Evolutionary conservation across 805 yeast genomes (phyloP).

Genomic region (Torulaspora franciscae): DNA sequence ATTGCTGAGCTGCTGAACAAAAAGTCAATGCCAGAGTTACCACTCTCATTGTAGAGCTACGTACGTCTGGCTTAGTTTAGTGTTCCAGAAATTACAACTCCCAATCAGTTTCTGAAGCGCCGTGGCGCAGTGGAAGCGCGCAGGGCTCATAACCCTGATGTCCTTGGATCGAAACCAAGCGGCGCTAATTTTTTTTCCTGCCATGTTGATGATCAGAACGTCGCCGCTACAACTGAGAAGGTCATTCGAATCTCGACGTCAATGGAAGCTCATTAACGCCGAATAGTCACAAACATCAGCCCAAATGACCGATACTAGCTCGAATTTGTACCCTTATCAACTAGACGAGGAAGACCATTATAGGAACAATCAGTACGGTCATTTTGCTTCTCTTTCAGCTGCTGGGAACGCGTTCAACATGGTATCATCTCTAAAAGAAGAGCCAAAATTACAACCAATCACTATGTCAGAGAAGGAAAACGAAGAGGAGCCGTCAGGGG

Average conservation of each 20-base stretch:
- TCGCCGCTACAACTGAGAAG: not conserved
- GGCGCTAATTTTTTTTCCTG: conserved; percentile 65
- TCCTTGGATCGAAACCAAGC: conserved; percentile 96
- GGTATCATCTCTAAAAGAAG: conserved; percentile 3
- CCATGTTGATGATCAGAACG: not conserved
- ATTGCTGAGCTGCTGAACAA: too few species aligned
- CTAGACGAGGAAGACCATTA: conserved; percentile 7
- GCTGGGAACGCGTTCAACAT: conserved; percentile 1
- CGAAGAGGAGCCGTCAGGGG: not conserved
- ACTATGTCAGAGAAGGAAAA: conserved; percentile 11
- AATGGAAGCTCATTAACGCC: not conserved
- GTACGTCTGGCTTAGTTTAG: too few species aligned
- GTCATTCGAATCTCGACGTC: not conserved
- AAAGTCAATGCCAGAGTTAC: too few species aligned
- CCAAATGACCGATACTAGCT: conserved; percentile 1
- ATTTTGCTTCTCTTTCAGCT: conserved; percentile 5
- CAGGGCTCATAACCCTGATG: conserved; percentile 99
- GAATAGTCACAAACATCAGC: not conserved
- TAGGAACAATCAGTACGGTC: conserved; percentile 2
- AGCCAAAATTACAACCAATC: conserved; percentile 13
- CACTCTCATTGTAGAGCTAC: too few species aligned
- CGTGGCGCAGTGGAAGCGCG: conserved; percentile 99
- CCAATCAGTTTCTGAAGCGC: conserved; percentile 48
- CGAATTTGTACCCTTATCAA: conserved; percentile 2
- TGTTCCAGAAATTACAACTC: too few species aligned